Evolutionary conservation across 306 rosid genomes (phyloP), one percentile per base, ranked within the genome.

Genomic region (Fragaria nilgerrensis): DNA sequence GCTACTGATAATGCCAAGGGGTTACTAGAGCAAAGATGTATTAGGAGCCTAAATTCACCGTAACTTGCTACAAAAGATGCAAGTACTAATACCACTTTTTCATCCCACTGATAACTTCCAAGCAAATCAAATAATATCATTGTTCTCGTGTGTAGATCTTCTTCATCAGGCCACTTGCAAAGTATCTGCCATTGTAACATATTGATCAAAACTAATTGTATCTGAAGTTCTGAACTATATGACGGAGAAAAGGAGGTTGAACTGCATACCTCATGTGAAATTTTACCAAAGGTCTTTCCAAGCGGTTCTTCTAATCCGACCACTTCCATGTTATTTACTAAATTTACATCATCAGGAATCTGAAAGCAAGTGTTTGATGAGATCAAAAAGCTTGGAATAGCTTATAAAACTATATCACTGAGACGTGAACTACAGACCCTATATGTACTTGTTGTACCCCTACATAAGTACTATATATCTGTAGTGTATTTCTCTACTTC

Each of bases 51-150:
- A 16, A 87, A 79, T 81, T 91, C 83, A 20, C 90, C 93, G 53
- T 88, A 91, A 73, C 77, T 89, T 76, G 73, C 68, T 43, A 82
- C 88, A 41, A 89, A 87, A 66, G 93, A 87, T 52, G 96, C 78
- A n/a, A 91, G 85, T 7, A 88, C 86, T 72, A 89, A 50, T 49
- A 76, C 90, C 65, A 84, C 89, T 84, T 89, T 89, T 39, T 78
- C 93, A 73, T 82, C 96, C 90, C 92, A 89, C 17, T 82, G 82
- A 66, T 86, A 87, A 8, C 83, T 82, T 19, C 79, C 88, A 36
- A 89, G 84, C 78, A 83, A 75, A 77, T 87, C 91, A 86, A 91
- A 86, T 82, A 91, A 52, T 66, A 29, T 32, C 84, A 89, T 84
- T 37, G 87, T 78, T 73, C 67, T 84, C 50, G 72, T 74, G 73